Conservation (phyloP, 148 eudicot genomes). For the Cornus kousa region DNA sequence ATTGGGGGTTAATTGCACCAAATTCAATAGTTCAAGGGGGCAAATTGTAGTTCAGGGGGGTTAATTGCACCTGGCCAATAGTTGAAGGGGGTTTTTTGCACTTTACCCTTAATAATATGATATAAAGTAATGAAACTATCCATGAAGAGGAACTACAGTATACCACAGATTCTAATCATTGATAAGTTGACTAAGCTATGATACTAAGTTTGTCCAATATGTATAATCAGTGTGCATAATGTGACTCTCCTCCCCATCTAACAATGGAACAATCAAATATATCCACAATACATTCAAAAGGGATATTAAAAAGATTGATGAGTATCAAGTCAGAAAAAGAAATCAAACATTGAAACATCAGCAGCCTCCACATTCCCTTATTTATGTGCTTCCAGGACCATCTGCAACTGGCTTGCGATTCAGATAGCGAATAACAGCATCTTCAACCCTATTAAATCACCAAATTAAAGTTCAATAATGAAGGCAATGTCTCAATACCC, state of each 20-base stretch:
- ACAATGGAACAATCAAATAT: conserved; percentile 8
- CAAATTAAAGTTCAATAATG: neutral
- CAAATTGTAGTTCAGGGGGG: too few species aligned
- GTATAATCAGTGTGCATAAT: neutral
- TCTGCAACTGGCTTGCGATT: conserved; percentile 70
- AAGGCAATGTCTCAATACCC: neutral
- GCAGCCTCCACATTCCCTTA: conserved; percentile 4
- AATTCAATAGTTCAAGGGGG: too few species aligned
- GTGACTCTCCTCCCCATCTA: neutral
- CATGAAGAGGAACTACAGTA: neutral
- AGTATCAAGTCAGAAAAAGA: neutral
- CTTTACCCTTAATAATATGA: too few species aligned
- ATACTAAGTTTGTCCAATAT: neutral
- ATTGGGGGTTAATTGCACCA: too few species aligned
- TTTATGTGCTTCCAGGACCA: conserved; percentile 64
- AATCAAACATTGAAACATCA: neutral
- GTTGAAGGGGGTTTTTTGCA: too few species aligned
- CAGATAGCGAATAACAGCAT: conserved; percentile 89
- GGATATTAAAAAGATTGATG: neutral
- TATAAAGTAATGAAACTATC: too few species aligned
- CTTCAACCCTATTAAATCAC: conserved; percentile 73
- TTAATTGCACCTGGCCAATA: too few species aligned
- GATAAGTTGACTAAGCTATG: neutral
- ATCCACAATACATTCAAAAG: conserved; percentile 3
- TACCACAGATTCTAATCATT: neutral